A percentile compares a stretch with the other conserved stretches of the same genome.
These are phyloP conservation scores for Venturia pyrina DNA, from an alignment of 2,329 filamentous ascomycete species.

Conservation along the genomic window DNA sequence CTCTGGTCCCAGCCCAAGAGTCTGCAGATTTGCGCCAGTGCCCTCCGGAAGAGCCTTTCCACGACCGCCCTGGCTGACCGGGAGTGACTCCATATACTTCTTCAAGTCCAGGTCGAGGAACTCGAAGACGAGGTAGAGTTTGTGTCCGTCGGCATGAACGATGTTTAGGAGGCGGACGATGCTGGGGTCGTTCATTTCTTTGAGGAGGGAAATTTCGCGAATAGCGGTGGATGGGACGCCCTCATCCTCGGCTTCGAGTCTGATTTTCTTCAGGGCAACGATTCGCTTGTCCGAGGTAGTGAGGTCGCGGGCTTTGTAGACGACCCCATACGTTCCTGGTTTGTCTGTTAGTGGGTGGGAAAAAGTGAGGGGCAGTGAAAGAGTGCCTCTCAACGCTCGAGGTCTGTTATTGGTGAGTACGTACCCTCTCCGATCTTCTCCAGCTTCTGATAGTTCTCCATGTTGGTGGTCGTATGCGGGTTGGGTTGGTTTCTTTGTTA, in stretches of 20 bases:
- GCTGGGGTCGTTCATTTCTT: conserved; percentile 88
- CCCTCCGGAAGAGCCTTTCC: conserved; percentile 79
- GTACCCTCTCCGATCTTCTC: conserved; percentile 94
- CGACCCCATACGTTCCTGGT: conserved; percentile 83
- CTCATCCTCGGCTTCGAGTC: conserved; percentile 89
- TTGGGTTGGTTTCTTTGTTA: not conserved
- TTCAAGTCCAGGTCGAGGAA: conserved; percentile 87
- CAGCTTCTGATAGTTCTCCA: conserved; percentile 96
- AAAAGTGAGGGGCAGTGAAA: conserved; percentile 4
- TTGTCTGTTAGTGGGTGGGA: not conserved
- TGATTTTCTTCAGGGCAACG: conserved; percentile 90
- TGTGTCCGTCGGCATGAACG: conserved; percentile 88
- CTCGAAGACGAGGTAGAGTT: conserved; percentile 87
- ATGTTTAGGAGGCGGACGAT: conserved; percentile 86
- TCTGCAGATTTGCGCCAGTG: conserved; percentile 50
- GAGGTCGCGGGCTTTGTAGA: conserved; percentile 88
- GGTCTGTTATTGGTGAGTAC: conserved; percentile 9
- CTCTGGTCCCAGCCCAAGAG: conserved; percentile 62
- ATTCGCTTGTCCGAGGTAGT: conserved; percentile 67
- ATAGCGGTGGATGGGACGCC: conserved; percentile 88
- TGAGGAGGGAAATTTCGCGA: conserved; percentile 85
- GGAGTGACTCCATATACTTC: conserved; percentile 91
- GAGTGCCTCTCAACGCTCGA: not conserved
- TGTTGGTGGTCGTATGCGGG: conserved; percentile 25
- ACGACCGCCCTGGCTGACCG: conserved; percentile 72